Evolutionary conservation across 1,139 yeast genomes (phyloP), one percentile per base, ranked within the genome.

Genomic region (Geotrichum fermentans): DNA sequence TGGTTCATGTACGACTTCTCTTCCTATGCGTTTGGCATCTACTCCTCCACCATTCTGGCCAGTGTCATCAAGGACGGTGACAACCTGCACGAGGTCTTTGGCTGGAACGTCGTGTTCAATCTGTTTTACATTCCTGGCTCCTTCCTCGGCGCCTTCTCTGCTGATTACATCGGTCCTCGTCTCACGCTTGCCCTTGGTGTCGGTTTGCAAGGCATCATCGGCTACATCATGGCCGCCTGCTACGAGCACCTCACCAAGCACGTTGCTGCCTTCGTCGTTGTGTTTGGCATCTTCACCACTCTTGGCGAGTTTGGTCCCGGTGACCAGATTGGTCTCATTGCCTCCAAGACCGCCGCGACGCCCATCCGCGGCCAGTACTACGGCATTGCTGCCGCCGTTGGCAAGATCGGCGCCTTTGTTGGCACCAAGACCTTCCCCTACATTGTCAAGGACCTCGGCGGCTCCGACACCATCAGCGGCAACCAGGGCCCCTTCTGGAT

Each of bases 251-350:
- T 90, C 58, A 71, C 73, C 55, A 63, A 75, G 41, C 78, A 83
- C 58, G 71, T 88, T 61, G 96, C 79, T 29, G 92, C 80, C 0
- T 88, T 90, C 62, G 83, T 81, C 41, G 92, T 88, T 35, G 83
- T 85, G 18, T 89, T 83, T 63, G 97, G 97, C 70, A 78, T 90
- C 55, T 90, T 89, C 67, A 71, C 80, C 63, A 73, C 96, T 5
- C 73, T 87, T 43, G 97, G 97, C 59, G 97, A 90, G 68, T 85
- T 89, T 66, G 96, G 96, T 22, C 90, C 96, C 14, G 97, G 97
- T 69, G 88, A 89, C 68, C 87, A 86, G 67, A 83, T 85, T 65
- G 97, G 97, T 58, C 71, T 85, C 52, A 73, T 90, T 55, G 95
- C 96, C 24, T 78, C 96, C 36, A 89, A 89, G 69, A 83, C 95